A percentile compares a stretch with the other conserved stretches of the same genome.
Evolutionary conservation across 2,329 filamentous ascomycete genomes (phyloP).

Genomic region (Sordariomycetes sp.): DNA sequence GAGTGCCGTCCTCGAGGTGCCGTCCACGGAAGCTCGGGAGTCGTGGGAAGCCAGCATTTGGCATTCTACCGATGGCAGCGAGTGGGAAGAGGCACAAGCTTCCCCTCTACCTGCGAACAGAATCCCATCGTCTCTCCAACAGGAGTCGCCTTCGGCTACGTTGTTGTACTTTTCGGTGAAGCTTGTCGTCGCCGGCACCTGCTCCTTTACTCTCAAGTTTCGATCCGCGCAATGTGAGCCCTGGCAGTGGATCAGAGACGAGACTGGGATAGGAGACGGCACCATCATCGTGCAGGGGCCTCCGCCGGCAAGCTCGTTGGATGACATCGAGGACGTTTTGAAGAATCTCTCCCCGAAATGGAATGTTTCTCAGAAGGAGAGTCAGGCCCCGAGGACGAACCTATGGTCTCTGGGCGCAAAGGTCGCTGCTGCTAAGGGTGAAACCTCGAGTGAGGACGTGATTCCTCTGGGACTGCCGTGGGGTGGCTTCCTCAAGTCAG

Average conservation of each 20-base stretch:
- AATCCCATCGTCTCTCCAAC: constrained; percentile 25
- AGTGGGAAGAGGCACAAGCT: constrained; percentile 35
- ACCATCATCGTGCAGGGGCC: constrained; percentile 34
- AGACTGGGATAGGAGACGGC: constrained; percentile 50
- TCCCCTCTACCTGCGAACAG: constrained; percentile 10
- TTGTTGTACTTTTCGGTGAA: neutral
- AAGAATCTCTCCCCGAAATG: constrained; percentile 42
- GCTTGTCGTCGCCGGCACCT: neutral
- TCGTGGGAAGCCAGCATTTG: constrained; percentile 65
- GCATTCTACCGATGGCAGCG: constrained; percentile 45
- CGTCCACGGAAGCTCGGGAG: constrained; percentile 34
- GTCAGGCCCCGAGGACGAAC: constrained; percentile 55
- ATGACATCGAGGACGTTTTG: constrained; percentile 42
- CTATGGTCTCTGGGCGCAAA: constrained; percentile 54
- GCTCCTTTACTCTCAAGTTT: constrained; percentile 57
- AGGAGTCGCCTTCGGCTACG: neutral
- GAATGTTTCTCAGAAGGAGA: constrained; percentile 36
- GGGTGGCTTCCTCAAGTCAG: constrained; percentile 37
- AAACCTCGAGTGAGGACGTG: constrained; percentile 42
- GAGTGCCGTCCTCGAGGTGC: constrained; percentile 57
- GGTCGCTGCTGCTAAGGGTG: constrained; percentile 41
- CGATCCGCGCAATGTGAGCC: constrained; percentile 32
- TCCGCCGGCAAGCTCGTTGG: constrained; percentile 13
- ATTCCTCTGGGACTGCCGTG: constrained; percentile 51
- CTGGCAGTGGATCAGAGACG: constrained; percentile 62